Percentiles rank a stretch among this genome's conserved stretches.
phyloP scores from a whole-genome alignment of 176 grass and related monocot genomes.

The Musa acuminata region DNA sequence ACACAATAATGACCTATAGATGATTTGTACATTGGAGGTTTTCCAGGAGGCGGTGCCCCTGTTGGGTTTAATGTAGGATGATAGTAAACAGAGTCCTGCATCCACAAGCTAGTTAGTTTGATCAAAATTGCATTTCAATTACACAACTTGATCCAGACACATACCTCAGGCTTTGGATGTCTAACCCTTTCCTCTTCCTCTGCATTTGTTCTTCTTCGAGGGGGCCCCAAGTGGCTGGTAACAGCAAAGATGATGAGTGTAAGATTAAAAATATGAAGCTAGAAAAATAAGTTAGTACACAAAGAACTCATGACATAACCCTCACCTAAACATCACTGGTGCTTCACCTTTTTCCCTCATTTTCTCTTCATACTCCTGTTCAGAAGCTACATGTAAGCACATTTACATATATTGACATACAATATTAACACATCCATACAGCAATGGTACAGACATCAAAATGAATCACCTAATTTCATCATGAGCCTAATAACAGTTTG shows the following conservation, averaged over 20 bases:
- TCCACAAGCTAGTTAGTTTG: background rate
- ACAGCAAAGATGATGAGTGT: slow-evolving; percentile 21
- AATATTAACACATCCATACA: background rate
- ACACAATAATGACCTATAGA: slow-evolving; percentile 11
- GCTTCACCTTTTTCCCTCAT: slow-evolving; percentile 93
- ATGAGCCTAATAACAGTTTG: background rate
- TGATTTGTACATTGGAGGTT: slow-evolving; percentile 20
- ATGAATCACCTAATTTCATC: background rate
- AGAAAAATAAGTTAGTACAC: slow-evolving; percentile 23
- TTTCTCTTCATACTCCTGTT: slow-evolving; percentile 94
- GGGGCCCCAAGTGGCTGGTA: slow-evolving; percentile 72
- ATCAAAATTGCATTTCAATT: background rate
- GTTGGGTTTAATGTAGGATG: slow-evolving; percentile 11
- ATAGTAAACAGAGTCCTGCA: slow-evolving; percentile 17
- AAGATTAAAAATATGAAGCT: slow-evolving; percentile 22
- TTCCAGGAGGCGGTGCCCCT: slow-evolving; percentile 14
- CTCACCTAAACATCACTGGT: slow-evolving; percentile 94
- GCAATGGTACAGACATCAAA: background rate
- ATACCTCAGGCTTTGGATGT: slow-evolving; percentile 75
- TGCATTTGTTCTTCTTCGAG: slow-evolving; percentile 53
- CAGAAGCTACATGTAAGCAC: slow-evolving; percentile 9
- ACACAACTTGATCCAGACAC: background rate
- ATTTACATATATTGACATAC: background rate
- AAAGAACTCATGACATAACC: slow-evolving; percentile 8
- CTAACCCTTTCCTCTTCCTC: slow-evolving; percentile 76